Evolutionary conservation across 306 rosid species (phyloP).

Genomic region (Rosa rugosa): DNA sequence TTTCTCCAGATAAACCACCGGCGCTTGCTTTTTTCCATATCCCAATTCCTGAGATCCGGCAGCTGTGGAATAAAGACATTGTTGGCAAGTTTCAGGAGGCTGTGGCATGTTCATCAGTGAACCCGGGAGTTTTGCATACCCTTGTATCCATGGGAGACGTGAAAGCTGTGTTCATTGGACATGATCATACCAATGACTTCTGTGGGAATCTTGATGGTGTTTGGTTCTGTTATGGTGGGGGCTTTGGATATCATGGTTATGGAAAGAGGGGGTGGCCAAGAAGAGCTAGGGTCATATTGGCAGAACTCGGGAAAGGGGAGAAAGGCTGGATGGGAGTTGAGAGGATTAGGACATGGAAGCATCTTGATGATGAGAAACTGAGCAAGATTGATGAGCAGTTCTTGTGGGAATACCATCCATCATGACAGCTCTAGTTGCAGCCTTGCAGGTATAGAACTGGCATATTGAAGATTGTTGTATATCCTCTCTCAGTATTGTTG

Average conservation of each 20-base stretch:
- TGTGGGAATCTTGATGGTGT: slow-evolving; percentile 79
- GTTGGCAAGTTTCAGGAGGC: slow-evolving; percentile 76
- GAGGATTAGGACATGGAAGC: slow-evolving; percentile 85
- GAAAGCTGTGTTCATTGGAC: slow-evolving; percentile 92
- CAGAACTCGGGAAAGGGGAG: slow-evolving; percentile 63
- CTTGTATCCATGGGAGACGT: slow-evolving; percentile 72
- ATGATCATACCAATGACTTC: slow-evolving; percentile 84
- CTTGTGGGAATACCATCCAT: slow-evolving; percentile 47
- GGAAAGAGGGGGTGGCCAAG: slow-evolving; percentile 82
- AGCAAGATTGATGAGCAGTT: slow-evolving; percentile 79
- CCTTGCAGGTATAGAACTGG: neutral
- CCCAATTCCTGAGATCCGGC: slow-evolving; percentile 80
- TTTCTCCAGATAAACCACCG: slow-evolving; percentile 27
- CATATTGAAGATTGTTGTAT: neutral
- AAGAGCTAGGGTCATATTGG: slow-evolving; percentile 72
- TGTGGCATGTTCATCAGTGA: slow-evolving; percentile 74
- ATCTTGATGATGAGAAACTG: slow-evolving; percentile 69
- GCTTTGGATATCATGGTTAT: slow-evolving; percentile 89
- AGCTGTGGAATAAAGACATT: slow-evolving; percentile 47
- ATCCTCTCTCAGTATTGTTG: neutral
- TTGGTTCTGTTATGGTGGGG: slow-evolving; percentile 98
- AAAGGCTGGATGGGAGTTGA: slow-evolving; percentile 58
- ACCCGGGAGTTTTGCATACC: slow-evolving; percentile 68
- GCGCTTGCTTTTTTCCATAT: slow-evolving; percentile 82
- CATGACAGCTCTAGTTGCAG: slow-evolving; percentile 9